Conservation (phyloP, 805 yeast genomes). For the Saturnispora mendoncae region DNA sequence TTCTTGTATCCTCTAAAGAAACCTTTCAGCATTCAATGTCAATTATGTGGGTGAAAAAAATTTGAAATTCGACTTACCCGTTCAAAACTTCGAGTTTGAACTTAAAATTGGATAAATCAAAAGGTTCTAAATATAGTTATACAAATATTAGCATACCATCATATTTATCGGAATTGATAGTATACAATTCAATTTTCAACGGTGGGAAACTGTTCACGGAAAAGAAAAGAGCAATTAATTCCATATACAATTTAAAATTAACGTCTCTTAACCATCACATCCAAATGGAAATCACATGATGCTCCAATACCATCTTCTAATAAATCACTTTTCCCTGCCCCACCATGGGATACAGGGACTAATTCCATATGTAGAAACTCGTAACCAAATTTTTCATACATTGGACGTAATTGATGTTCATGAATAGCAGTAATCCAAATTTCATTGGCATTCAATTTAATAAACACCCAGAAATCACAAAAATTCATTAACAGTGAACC, state of each 20-base stretch:
- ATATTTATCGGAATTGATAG: too few species aligned
- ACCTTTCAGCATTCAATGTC: neutral
- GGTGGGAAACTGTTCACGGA: too few species aligned
- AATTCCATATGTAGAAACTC: conserved; percentile 18
- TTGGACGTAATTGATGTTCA: conserved; percentile 41
- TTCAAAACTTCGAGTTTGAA: too few species aligned
- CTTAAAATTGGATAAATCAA: too few species aligned
- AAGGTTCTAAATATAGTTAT: too few species aligned
- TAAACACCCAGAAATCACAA: conserved; percentile 13
- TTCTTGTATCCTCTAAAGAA: conserved; percentile 6
- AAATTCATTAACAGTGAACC: conserved; percentile 21
- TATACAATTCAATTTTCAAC: too few species aligned
- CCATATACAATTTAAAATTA: too few species aligned
- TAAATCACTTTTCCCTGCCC: conserved; percentile 11
- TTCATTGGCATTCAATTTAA: conserved; percentile 12
- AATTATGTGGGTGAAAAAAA: neutral
- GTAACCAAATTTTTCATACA: conserved; percentile 38
- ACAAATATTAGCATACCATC: too few species aligned
- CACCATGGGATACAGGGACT: conserved; percentile 19
- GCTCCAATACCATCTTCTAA: conserved; percentile 36
- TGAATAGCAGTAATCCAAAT: conserved; percentile 36
- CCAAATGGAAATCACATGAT: conserved; percentile 32
- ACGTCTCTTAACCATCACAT: too few species aligned
- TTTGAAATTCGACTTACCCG: conserved; percentile 1
- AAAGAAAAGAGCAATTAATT: too few species aligned